phyloP scores from a whole-genome alignment of 257 asterid genomes.

The Plantago elongata region DNA sequence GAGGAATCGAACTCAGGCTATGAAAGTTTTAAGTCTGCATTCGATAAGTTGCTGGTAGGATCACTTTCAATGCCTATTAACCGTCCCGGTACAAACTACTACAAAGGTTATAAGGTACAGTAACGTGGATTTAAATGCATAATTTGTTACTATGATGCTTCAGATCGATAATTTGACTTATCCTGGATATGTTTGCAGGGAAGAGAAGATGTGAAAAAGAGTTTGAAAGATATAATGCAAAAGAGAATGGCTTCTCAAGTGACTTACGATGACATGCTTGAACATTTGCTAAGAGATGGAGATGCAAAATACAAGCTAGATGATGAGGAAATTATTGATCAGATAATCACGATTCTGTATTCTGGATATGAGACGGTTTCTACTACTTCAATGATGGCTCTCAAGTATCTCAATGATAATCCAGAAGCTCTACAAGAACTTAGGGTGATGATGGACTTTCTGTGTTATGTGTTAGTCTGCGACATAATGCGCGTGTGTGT shows the following conservation, averaged over 20 bases:
- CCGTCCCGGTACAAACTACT: conserved; percentile 54
- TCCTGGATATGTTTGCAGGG: conserved; percentile 40
- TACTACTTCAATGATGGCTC: conserved; percentile 80
- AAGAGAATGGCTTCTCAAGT: conserved; percentile 46
- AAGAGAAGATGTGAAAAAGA: conserved; percentile 44
- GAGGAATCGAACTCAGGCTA: conserved; percentile 33
- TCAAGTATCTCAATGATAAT: conserved; percentile 81
- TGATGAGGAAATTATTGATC: conserved; percentile 72
- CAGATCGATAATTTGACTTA: neutral
- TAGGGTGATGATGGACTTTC: conserved; percentile 30
- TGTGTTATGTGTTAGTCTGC: neutral
- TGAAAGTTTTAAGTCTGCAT: conserved; percentile 35
- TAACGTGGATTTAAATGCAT: neutral
- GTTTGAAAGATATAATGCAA: conserved; percentile 42
- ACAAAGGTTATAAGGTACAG: conserved; percentile 47
- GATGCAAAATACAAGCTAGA: conserved; percentile 30
- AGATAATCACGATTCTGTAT: conserved; percentile 70
- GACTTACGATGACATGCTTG: conserved; percentile 51
- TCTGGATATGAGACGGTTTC: conserved; percentile 92
- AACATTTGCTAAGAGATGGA: conserved; percentile 34
- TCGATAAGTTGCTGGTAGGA: conserved; percentile 46
- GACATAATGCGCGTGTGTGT: neutral
- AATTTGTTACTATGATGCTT: no score
- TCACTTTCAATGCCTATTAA: conserved; percentile 67
- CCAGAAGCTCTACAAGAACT: conserved; percentile 64